Percentiles rank a stretch among this genome's conserved stretches.
Conservation (phyloP, 306 rosid species). For the Lathyrus oleraceus region DNA sequence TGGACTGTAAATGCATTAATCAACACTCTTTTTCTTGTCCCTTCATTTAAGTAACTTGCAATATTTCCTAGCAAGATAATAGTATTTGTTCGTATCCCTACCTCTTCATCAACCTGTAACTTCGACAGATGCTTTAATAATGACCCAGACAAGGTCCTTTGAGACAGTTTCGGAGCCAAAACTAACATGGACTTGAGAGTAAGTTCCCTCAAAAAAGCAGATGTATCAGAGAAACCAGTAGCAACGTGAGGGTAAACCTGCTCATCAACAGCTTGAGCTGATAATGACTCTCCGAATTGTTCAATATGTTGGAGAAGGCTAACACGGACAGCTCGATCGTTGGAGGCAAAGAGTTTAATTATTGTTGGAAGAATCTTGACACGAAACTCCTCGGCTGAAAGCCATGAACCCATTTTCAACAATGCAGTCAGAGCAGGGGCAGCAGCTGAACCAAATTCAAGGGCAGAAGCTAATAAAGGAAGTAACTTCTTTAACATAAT, state of each 20-base stretch:
- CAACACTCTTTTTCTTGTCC: slow-evolving; percentile 98
- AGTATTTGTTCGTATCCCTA: slow-evolving; percentile 95
- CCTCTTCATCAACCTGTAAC: slow-evolving; percentile 99
- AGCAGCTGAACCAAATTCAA: slow-evolving; percentile 99
- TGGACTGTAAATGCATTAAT: slow-evolving; percentile 98
- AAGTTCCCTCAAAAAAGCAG: slow-evolving; percentile 90
- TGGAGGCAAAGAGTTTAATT: too few species aligned
- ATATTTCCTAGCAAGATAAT: slow-evolving; percentile 94
- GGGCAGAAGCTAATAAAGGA: slow-evolving; percentile 97
- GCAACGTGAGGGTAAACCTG: too few species aligned
- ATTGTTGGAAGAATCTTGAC: too few species aligned
- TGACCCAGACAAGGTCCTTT: slow-evolving; percentile 96
- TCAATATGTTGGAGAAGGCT: too few species aligned
- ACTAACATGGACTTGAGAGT: slow-evolving; percentile 94
- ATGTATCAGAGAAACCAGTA: too few species aligned
- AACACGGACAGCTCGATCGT: too few species aligned
- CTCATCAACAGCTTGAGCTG: too few species aligned
- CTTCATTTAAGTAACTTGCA: slow-evolving; percentile 85
- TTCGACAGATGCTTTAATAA: slow-evolving; percentile 93
- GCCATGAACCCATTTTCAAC: slow-evolving; percentile 96
- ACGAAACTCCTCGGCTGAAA: slow-evolving; percentile 80
- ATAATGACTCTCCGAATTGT: too few species aligned
- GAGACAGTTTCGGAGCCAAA: slow-evolving; percentile 95
- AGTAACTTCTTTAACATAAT: slow-evolving; percentile 92
- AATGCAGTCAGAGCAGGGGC: slow-evolving; percentile 96